A percentile compares a stretch with the other conserved stretches of the same genome.
Evolutionary conservation across 768 basidiomycete genomes (phyloP).

Genomic region (Zangia roseola): DNA sequence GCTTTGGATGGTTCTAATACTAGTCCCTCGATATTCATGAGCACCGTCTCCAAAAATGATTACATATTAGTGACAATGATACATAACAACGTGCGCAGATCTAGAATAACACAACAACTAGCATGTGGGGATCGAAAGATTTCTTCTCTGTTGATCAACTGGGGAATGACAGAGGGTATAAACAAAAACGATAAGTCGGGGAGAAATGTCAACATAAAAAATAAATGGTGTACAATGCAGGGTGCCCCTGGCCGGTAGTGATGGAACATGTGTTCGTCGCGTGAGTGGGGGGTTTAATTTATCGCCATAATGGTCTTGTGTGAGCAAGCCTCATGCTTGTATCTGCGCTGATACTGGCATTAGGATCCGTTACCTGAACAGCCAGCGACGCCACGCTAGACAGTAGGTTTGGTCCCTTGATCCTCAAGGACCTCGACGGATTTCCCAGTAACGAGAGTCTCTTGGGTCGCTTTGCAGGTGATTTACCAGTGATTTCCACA

Average conservation of each 20-base stretch:
- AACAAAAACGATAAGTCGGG: conserved; percentile 15
- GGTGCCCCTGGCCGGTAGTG: conserved; percentile 9
- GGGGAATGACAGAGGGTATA: conserved; percentile 17
- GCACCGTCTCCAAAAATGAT: not conserved
- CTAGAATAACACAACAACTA: conserved; percentile 27
- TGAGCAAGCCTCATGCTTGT: conserved; percentile 43
- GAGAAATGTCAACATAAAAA: conserved; percentile 6
- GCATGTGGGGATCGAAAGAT: conserved; percentile 13
- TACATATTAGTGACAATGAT: conserved; percentile 15
- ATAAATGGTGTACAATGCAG: conserved; percentile 19
- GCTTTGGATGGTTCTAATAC: not conserved
- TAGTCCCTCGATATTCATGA: not conserved
- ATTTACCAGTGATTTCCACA: conserved; percentile 40
- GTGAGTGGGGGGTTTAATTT: conserved; percentile 22
- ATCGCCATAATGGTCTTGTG: conserved; percentile 60
- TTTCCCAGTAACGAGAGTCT: conserved; percentile 52
- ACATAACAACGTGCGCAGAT: conserved; percentile 28
- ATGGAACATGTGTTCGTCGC: conserved; percentile 6
- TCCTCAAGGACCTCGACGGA: conserved; percentile 34
- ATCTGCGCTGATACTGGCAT: conserved; percentile 43
- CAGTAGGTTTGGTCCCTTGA: conserved; percentile 33
- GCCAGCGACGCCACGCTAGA: conserved; percentile 31
- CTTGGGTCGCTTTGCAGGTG: conserved; percentile 61
- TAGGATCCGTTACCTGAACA: conserved; percentile 40
- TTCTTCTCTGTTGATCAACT: conserved; percentile 10